phyloP scores from a whole-genome alignment of 371 early-diverging fungal genomes.

The Zychaea mexicana region DNA sequence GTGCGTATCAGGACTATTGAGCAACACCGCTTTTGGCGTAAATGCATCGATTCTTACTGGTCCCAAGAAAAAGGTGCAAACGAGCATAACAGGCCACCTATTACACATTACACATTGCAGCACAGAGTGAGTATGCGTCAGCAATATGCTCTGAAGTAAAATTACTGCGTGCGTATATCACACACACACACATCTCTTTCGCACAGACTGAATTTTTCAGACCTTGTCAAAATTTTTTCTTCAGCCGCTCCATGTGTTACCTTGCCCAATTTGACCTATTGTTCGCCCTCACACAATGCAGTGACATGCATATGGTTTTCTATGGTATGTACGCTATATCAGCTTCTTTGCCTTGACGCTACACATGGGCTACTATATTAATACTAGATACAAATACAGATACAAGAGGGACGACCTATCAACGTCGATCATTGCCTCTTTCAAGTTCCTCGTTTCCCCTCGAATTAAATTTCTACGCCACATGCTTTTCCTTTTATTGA shows the following conservation, averaged over 20 bases:
- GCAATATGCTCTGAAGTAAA: too few relatives aligned
- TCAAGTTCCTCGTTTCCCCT: not conserved
- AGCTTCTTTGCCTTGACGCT: too few relatives aligned
- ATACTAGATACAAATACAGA: too few relatives aligned
- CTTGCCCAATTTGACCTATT: not conserved
- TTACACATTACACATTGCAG: too few relatives aligned
- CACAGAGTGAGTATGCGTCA: too few relatives aligned
- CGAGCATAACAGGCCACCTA: not conserved
- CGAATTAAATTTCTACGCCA: not conserved
- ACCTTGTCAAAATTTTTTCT: not conserved
- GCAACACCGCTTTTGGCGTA: not conserved
- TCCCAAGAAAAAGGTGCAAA: not conserved
- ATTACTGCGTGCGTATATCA: not conserved
- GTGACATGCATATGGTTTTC: not conserved
- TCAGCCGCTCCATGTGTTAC: not conserved
- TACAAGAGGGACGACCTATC: not conserved
- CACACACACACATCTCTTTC: not conserved
- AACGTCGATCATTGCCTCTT: slow-evolving; percentile 1
- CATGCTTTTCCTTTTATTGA: not conserved
- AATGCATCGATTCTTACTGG: not conserved
- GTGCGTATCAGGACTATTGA: too few relatives aligned
- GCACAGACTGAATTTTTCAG: not conserved
- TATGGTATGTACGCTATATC: too few relatives aligned
- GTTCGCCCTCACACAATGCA: slow-evolving; percentile 2
- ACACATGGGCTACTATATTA: too few relatives aligned